A percentile compares a stretch with the other conserved stretches of the same genome.
phyloP scores from a whole-genome alignment of 148 eudicot genomes.

The Rhododendron ferrugineum region DNA sequence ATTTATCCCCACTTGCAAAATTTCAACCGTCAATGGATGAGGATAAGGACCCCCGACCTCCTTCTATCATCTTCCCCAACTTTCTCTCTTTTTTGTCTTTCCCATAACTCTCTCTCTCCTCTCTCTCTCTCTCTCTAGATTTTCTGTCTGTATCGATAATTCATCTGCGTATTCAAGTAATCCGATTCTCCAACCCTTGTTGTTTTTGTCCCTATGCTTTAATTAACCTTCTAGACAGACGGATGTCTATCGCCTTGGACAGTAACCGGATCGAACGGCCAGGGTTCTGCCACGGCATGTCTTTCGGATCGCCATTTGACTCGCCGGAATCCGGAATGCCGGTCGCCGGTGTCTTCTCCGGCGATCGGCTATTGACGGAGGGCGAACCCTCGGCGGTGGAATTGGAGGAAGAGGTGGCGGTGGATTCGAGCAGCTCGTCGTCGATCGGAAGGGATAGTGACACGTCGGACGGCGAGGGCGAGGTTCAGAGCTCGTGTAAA shows the following conservation, averaged over 20 bases:
- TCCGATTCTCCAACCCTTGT: neutral
- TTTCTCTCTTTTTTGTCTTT: neutral
- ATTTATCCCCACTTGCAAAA: neutral
- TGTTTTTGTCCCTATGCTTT: neutral
- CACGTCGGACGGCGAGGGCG: constrained; percentile 25
- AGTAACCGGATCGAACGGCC: constrained; percentile 27
- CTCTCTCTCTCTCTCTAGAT: constrained; percentile 15
- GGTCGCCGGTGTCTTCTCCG: neutral
- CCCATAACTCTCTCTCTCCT: constrained; percentile 7
- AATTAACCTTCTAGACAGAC: neutral
- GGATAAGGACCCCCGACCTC: too few species aligned
- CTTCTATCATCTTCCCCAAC: constrained; percentile 12
- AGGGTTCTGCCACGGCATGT: constrained; percentile 17
- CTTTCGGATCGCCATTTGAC: constrained; percentile 17
- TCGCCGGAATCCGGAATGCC: constrained; percentile 14
- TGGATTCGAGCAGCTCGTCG: constrained; percentile 29
- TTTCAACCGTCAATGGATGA: constrained; percentile 19
- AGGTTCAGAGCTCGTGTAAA: constrained; percentile 48
- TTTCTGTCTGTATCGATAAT: neutral
- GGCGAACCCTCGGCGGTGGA: neutral
- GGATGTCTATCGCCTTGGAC: constrained; percentile 41
- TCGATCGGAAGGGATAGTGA: constrained; percentile 62
- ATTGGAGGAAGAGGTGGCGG: constrained; percentile 13
- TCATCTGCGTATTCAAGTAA: neutral
- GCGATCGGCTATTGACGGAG: constrained; percentile 19